Conservation (phyloP, 1,284 basidiomycete species). For the Apiotrichum akiyoshidainum region DNA sequence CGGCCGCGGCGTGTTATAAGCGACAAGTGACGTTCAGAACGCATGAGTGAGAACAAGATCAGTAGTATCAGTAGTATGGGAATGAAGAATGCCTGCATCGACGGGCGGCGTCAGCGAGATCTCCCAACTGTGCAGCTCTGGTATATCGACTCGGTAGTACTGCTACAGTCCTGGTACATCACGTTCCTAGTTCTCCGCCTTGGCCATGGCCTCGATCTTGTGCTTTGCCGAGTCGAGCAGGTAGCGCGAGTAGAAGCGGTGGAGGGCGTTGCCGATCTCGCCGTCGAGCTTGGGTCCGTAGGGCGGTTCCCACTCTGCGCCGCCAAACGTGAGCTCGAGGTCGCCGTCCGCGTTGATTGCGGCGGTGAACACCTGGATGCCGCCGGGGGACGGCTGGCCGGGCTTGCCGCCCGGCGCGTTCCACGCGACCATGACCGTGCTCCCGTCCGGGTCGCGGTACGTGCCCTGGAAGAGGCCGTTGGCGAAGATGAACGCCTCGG, state of each 20-base stretch:
- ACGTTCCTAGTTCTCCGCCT: neutral
- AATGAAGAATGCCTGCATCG: no score
- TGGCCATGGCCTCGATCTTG: neutral
- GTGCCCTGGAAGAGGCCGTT: conserved; percentile 5
- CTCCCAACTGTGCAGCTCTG: no score
- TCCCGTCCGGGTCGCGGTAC: neutral
- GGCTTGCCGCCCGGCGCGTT: neutral
- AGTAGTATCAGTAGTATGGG: no score
- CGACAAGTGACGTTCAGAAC: no score
- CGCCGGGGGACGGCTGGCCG: neutral
- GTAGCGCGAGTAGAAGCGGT: conserved; percentile 9
- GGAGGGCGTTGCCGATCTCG: neutral
- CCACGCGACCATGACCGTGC: conserved; percentile 5
- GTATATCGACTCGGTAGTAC: no score
- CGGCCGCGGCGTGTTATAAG: no score
- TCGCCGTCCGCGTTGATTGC: neutral
- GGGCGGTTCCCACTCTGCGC: neutral
- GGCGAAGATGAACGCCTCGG: neutral
- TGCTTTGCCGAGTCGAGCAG: conserved; percentile 5
- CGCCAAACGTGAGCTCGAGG: conserved; percentile 2
- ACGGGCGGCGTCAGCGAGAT: no score
- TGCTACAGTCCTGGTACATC: no score
- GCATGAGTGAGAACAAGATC: no score
- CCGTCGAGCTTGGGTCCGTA: neutral
- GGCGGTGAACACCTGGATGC: conserved; percentile 2